Conservation (phyloP, 176 grass and related monocot species). For the Eremochloa ophiuroides region DNA sequence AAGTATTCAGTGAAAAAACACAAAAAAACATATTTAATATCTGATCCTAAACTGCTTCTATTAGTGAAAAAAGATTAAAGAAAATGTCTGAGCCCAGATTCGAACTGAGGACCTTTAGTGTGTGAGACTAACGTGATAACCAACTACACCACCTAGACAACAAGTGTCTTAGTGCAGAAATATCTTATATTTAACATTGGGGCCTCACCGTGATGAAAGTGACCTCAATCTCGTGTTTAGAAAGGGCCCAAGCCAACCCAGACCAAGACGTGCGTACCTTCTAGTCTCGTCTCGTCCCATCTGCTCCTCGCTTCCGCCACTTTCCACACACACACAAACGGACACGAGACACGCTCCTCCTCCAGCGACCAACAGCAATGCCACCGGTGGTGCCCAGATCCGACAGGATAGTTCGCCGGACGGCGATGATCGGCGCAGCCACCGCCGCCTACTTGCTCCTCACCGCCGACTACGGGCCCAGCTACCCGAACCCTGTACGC, state of each 20-base stretch:
- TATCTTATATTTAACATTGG: no score
- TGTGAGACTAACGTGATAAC: constrained; percentile 73
- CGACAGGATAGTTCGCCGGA: constrained; percentile 59
- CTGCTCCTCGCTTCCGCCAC: neutral
- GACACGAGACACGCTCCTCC: neutral
- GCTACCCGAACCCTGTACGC: constrained; percentile 38
- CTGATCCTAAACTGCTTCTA: no score
- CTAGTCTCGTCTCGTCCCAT: no score
- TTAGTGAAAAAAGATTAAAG: no score
- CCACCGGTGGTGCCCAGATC: constrained; percentile 31
- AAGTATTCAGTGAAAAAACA: no score
- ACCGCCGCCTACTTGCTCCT: constrained; percentile 66
- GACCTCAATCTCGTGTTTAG: no score
- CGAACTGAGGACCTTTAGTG: constrained; percentile 85
- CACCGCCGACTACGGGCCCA: constrained; percentile 46
- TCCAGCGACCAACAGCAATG: constrained; percentile 1
- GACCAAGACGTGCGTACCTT: no score
- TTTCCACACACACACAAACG: no score
- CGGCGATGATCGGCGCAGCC: constrained; percentile 54
- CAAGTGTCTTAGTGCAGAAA: no score
- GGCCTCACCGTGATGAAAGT: no score
- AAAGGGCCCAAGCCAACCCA: no score
- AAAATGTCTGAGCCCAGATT: constrained; percentile 50
- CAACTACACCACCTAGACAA: constrained; percentile 64
- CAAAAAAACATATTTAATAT: no score